phyloP scores from a whole-genome alignment of 495 filamentous ascomycete species.

The Apodospora peruviana region DNA sequence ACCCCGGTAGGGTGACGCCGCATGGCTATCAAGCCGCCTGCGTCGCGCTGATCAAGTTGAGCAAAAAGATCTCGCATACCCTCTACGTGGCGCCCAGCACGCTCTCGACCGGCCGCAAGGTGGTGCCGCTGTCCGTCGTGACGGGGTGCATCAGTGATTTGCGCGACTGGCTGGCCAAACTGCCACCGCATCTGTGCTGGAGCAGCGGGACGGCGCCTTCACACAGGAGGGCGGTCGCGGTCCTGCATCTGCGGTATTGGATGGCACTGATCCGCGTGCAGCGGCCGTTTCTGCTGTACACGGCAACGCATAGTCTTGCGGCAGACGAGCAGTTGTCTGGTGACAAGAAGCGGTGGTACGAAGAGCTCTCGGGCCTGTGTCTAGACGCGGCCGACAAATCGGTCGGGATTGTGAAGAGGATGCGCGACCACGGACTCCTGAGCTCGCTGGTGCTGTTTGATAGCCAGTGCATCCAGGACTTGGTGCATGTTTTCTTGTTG shows the following conservation, averaged over 20 bases:
- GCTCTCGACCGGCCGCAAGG: not conserved
- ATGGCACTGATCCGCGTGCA: conserved; percentile 1
- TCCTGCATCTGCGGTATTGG: conserved; percentile 9
- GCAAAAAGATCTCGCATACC: conserved; percentile 3
- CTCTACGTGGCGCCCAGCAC: conserved; percentile 1
- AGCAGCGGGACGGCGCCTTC: not conserved
- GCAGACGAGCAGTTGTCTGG: not conserved
- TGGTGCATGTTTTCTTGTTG: conserved; percentile 8
- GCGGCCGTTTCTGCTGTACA: conserved; percentile 5
- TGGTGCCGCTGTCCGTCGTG: conserved; percentile 4
- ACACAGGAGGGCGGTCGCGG: conserved; percentile 2
- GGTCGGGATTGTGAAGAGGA: conserved; percentile 1
- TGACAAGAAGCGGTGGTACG: not conserved
- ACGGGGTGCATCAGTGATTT: conserved; percentile 1
- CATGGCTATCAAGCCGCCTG: conserved; percentile 1
- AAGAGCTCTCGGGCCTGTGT: not conserved
- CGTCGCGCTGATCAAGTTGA: conserved; percentile 2
- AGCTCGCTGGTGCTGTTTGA: conserved; percentile 9
- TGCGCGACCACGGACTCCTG: not conserved
- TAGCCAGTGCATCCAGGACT: conserved; percentile 4
- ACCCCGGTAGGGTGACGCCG: not conserved
- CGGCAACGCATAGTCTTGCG: not conserved
- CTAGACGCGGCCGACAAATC: conserved; percentile 1
- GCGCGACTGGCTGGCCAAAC: not conserved
- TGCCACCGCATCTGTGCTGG: conserved; percentile 3